Evolutionary conservation across 805 yeast genomes (phyloP), one percentile per base, ranked within the genome.

Genomic region (Pichia nanzhaoensis): DNA sequence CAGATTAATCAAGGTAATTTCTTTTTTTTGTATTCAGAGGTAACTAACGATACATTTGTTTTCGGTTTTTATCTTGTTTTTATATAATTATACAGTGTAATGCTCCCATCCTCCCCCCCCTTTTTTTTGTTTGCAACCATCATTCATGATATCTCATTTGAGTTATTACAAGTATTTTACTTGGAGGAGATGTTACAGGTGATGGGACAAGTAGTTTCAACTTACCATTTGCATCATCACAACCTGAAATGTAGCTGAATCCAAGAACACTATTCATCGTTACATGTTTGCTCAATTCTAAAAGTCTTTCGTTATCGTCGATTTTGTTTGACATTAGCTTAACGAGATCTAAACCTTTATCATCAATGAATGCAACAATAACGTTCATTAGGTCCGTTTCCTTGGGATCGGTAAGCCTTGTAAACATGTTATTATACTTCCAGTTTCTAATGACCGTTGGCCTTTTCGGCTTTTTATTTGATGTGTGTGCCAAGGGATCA

Each of bases 81-180:
- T 33, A 12, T 36, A 19, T 36, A 37, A 22, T 37, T 37, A 28
- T 38, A 38, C 41, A 38, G 34, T n/a, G 20, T 17, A 37, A 24
- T 37, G 8, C n/a, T 27, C 8, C 6, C 28, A 24, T 7, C 10
- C 10, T 24, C 10, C 6, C 6, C 6, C 9, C 10, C 10, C 10
- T 7, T 24, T 6, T 22, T 13, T n/a, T 18, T 40, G 16, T 14
- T 28, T 18, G 20, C 16, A 22, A 4, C 27, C 65, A 91, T 34
- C 65, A 91, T 67, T 93, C 99, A 41, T 81, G 77, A 61, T 87
- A 93, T 53, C 95, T 81, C 54, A 78, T 80, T 34, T 78, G 77
- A 2, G 97, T 95, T 39, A 90, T 65, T 3, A 93, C 61, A 55
- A 87, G 70, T 2, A 84, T 80, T 51, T 80, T 77, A 21, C 80